A percentile compares a stretch with the other conserved stretches of the same genome.
Conservation (phyloP, 371 early-diverging fungal genomes). For the Rhizopus arrhizus region DNA sequence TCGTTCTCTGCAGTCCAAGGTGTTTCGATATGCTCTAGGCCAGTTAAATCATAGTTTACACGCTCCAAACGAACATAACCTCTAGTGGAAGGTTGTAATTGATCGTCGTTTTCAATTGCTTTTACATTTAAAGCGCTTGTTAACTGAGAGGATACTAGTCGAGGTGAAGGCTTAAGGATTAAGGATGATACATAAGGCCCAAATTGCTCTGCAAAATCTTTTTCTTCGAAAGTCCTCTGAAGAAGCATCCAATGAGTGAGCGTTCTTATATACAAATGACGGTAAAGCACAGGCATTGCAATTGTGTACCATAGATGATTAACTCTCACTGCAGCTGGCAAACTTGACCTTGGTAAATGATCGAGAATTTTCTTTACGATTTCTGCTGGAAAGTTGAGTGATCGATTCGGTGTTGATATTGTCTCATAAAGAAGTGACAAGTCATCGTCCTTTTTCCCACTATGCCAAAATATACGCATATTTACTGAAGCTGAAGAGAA, state of each 20-base stretch:
- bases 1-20: conserved; percentile 4
- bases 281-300: conserved; percentile 40
- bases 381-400: conserved; percentile 33
- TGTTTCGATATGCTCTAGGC: conserved; percentile 30
- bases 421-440: conserved; percentile 15
- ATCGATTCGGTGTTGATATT: background rate
- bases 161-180: conserved; percentile 39
- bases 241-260: conserved; percentile 35
- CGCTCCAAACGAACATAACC: conserved; percentile 37
- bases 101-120: conserved; percentile 25
- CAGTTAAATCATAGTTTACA: conserved; percentile 33
- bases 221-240: conserved; percentile 13
- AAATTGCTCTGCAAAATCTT: conserved; percentile 9
- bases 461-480: conserved; percentile 29
- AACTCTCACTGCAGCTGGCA: conserved; percentile 24
- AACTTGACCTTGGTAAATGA: conserved; percentile 29
- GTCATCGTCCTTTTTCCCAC: conserved; percentile 11
- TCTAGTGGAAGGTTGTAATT: conserved; percentile 14
- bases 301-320: conserved; percentile 32
- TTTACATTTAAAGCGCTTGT: conserved; percentile 18
- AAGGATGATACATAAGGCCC: conserved; percentile 25
- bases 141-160: conserved; percentile 27
- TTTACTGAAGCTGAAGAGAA: background rate
- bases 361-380: conserved; percentile 30
- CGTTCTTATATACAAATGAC: conserved; percentile 36